Base-by-base conservation (phyloP, 192 early-diverging fungal genomes). In the Coemansia sp. region DNA sequence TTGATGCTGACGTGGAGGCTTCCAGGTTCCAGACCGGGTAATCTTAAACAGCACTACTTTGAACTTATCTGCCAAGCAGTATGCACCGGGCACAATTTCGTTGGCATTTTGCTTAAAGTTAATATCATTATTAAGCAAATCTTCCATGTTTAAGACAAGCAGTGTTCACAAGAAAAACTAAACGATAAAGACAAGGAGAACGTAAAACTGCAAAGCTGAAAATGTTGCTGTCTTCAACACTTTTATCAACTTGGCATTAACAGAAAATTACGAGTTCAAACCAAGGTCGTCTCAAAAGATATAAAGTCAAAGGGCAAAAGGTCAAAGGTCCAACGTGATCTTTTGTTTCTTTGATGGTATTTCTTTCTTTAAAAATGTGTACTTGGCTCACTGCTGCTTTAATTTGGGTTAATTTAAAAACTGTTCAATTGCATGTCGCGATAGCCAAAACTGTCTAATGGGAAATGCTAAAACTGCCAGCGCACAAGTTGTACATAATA, bases 381-480 rank as follows among this genome's bases (percentile, higher is more conserved):
- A 3, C 40, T 42, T 42, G 40, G 40, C 14, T 42, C 28, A 31
- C 28, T 31, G 28, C 28, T 31, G 28, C 1, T 31, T 31, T 31
- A 31, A 31, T 31, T 31, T 31, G 28, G 7, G 6, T 31, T 31
- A 31, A 31, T 31, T 31, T 6, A 31, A 31, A 31, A 31, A 31
- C 28, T 31, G 28, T 31, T 31, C 28, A 31, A 31, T 31, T 31
- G 5, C 28, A 31, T 31, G 28, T 1, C 24, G 50, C 20, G 24
- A 52, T 12, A 20, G 50, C 74, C 68, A 70, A 24, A 34, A 36
- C 4, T 44, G 28, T 3, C 56, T 24, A 3, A 69, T 3, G 0
- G 76, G 76, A 23, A 70, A 74, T 23, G 71, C 67, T 46, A 79
- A 14, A 4, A 74, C 71, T 1, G 65, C 49, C 1, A 67, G 4